Evolutionary conservation across 768 basidiomycete species (phyloP), one percentile per base, ranked within the genome.

Genomic region (Asterophora parasitica): DNA sequence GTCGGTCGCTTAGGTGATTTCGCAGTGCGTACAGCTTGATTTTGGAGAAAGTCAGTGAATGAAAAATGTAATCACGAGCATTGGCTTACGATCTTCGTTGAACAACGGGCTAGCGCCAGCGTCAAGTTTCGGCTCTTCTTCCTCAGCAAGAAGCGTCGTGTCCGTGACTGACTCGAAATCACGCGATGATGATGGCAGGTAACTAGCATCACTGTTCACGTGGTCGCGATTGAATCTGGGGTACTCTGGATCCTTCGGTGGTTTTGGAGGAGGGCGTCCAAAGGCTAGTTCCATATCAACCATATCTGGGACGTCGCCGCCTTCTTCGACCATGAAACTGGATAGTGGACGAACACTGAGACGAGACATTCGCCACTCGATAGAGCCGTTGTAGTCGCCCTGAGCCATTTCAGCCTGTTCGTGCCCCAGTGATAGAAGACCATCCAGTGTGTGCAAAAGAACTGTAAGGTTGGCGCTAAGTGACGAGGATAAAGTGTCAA

Each of bases 351-450:
- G 59, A 75, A 56, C 70, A 56, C 85, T 85, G 37, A 84, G 63
- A 12, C 84, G 81, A 12, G 85, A 88, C 70, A 80, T 77, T 16
- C 88, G 75, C 83, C 84, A 83, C 48, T 87, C 83, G 46, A 88
- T 88, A 1, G 87, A 85, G 4, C 79, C 81, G 46, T 74, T 79
- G 64, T 88, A 88, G 50, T 86, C 83, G 44, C 77, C 81, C 61
- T 79, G 78, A 15, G 82, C 79, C 32, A 83, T 67, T 11, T 83
- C 79, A 2, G 79, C 82, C 64, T 90, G 87, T 45, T 87, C 82
- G 48, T 82, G 78, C 4, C 85, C 86, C 13, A 88, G 62, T 0
- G 74, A 65, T 20, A 86, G 64, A 17, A 90, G 69, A 12, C 70
- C 74, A 34, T 88, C 83, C 8, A 88, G 66, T 0, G 79, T 78